Conservation (phyloP, 108 stramenopile genomes). For the Epipyxis sp. region DNA sequence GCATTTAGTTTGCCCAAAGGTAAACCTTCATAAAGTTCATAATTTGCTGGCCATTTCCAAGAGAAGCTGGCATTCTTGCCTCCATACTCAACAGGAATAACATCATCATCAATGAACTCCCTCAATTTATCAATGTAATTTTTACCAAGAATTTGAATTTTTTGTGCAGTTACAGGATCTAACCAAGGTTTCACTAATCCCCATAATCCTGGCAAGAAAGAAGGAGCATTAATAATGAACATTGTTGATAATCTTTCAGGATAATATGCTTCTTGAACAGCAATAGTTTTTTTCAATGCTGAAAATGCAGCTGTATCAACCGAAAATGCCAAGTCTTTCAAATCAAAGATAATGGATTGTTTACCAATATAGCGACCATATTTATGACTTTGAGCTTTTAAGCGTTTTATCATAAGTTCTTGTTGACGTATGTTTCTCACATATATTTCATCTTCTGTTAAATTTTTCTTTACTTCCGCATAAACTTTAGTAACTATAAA, state of each 20-base stretch:
- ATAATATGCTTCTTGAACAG: conserved; percentile 28
- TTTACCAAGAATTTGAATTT: conserved; percentile 42
- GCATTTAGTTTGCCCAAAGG: too few species aligned
- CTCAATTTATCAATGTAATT: not conserved
- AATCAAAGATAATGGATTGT: not conserved
- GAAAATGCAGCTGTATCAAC: not conserved
- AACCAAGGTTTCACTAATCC: conserved; percentile 44
- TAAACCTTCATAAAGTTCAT: too few species aligned
- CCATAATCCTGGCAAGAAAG: conserved; percentile 40
- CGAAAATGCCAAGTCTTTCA: not conserved
- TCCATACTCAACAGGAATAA: conserved; percentile 38
- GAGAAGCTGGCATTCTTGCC: conserved; percentile 24
- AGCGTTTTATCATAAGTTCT: not conserved
- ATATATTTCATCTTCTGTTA: not conserved
- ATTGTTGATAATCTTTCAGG: conserved; percentile 42
- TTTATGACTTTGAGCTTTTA: not conserved
- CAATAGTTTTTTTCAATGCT: not conserved
- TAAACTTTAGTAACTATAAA: not conserved
- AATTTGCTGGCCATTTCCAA: not conserved
- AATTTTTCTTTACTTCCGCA: not conserved
- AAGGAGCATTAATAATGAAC: conserved; percentile 49
- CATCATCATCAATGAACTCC: conserved; percentile 13
- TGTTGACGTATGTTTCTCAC: not conserved
- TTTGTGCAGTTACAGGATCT: conserved; percentile 42
- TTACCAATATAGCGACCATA: conserved; percentile 3